phyloP scores from a whole-genome alignment of 78 protist genomes.

The Dictyostelium intermedium region DNA sequence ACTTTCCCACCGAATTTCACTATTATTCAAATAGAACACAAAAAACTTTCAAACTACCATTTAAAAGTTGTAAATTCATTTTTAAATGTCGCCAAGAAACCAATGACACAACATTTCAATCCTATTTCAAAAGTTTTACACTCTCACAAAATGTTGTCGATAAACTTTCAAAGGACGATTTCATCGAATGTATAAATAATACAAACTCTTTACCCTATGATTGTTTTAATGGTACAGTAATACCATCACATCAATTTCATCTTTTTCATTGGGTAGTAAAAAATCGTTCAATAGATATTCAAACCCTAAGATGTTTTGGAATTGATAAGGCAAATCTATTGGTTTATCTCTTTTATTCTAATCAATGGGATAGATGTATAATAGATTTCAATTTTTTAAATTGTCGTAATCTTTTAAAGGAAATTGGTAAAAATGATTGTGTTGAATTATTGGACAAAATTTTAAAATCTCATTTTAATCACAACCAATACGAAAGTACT shows the following conservation, averaged over 20 bases:
- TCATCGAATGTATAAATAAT: too few species aligned
- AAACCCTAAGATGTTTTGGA: background rate
- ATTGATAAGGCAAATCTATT: background rate
- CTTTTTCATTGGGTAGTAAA: background rate
- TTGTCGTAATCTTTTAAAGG: background rate
- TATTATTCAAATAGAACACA: background rate
- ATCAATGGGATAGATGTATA: background rate
- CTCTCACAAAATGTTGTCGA: background rate
- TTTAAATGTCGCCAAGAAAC: background rate
- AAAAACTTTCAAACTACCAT: background rate
- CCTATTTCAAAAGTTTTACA: too few species aligned
- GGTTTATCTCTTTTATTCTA: background rate
- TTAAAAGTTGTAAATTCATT: background rate
- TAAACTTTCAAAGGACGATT: too few species aligned
- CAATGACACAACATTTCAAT: background rate
- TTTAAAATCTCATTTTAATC: background rate
- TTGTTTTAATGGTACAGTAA: too few species aligned
- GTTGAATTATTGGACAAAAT: background rate
- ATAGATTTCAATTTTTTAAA: background rate
- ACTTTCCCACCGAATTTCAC: background rate
- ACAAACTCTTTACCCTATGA: too few species aligned
- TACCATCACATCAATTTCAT: background rate
- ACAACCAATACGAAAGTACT: too few species aligned
- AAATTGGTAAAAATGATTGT: background rate
- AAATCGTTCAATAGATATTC: background rate